Evolutionary conservation across 192 early-diverging fungal genomes (phyloP), one percentile per base, ranked within the genome.

Genomic region (Glomus cerebriforme): DNA sequence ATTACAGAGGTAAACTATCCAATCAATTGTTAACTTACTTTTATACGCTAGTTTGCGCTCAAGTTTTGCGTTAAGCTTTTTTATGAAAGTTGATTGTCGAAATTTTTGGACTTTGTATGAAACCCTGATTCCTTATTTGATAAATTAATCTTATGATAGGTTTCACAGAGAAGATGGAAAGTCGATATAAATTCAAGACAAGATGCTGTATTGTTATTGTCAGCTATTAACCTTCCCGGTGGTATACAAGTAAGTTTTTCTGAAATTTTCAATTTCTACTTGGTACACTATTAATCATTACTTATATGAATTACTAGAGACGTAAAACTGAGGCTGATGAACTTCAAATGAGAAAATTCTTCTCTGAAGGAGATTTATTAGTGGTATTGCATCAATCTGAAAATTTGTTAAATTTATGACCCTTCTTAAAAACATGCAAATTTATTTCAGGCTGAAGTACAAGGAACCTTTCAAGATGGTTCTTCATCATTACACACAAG

Each of bases 311-410:
- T 45, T 54, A 24, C 1, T 82, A 95, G 91, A 85, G 96, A 79
- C 89, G 97, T 85, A 97, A 98, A 88, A 93, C 92, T 49, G 98
- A 98, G 82, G 93, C 93, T 0, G 97, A 99, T 84, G 96, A 99
- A 83, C 87, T 98, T 78, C 94, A 97, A 82, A 99, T 99, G 97
- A 90, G 95, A 59, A 91, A 90, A 35, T 97, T 97, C 77, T 96
- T 98, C 83, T 85, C 93, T 19, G 98, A 99, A 64, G 98, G 98
- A 10, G 96, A 99, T 84, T 79, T 97, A 78, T 83, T 99, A 19
- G 95, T 95, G 83, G 97, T 92, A 85, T 77, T 82, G 19, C 12
- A 67, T 37, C 31, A 35, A 34, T 19, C 9, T 31, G 9, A 64
- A 29, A 31, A 15, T n/a, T 31, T 64, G 12, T 29, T 27, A 13